phyloP scores from a whole-genome alignment of 768 basidiomycete genomes.

The Boletus rubescentipes region DNA sequence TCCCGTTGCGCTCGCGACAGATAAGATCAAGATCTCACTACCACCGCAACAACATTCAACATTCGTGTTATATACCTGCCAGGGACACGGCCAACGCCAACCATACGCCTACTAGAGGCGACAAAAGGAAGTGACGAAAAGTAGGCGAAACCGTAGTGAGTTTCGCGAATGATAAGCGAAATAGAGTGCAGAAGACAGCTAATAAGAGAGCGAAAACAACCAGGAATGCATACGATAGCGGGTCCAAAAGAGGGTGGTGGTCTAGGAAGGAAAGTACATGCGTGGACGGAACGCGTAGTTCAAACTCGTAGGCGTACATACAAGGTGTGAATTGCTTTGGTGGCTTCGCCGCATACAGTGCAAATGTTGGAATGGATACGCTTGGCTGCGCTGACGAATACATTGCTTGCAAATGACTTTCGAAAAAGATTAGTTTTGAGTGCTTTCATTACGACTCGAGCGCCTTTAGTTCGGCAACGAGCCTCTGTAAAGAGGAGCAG shows the following conservation, averaged over 20 bases:
- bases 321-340: constrained; percentile 24
- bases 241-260: constrained; percentile 7
- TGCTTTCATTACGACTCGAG: constrained; percentile 37
- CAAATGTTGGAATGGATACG: constrained; percentile 22
- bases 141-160: constrained; percentile 6
- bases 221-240: constrained; percentile 21
- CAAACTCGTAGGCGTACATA: constrained; percentile 30
- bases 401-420: constrained; percentile 25
- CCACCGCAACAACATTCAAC: not conserved
- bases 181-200: constrained; percentile 17
- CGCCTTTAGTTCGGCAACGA: constrained; percentile 61
- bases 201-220: constrained; percentile 27
- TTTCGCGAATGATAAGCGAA: constrained; percentile 11
- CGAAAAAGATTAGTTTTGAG: constrained; percentile 2
- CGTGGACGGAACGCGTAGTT: constrained; percentile 14
- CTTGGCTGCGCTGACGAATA: constrained; percentile 25
- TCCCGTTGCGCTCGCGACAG: not conserved
- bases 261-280: constrained; percentile 29
- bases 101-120: not conserved
- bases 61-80: constrained; percentile 13
- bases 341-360: constrained; percentile 30
- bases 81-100: not conserved
- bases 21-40: constrained; percentile 20
- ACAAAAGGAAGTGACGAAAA: constrained; percentile 3
- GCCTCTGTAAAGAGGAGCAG: constrained; percentile 41